Evolutionary conservation across 805 yeast genomes (phyloP), one percentile per base, ranked within the genome.

Genomic region (Teunomyces atbi): DNA sequence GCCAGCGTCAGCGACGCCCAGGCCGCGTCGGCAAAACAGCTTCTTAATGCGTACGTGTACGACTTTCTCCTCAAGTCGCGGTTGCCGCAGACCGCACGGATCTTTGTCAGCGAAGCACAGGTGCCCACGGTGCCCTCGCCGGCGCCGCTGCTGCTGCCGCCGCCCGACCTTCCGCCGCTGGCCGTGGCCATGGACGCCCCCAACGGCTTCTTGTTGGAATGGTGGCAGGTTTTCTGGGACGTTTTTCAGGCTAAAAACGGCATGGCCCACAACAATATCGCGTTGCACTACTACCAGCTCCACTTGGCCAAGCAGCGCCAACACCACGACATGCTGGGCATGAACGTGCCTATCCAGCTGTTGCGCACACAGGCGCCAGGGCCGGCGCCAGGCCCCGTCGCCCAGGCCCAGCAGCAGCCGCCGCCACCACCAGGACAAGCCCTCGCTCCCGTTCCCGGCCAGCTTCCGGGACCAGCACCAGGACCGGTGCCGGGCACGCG

Each of bases 151-250:
- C 48, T 62, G 62, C 55, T 71, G 48, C 35, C 46, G 26, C 15
- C 38, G 4, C 18, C 27, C 11, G 36, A 12, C 23, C 32, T 30
- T n/a, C 34, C 32, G n/a, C 28, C 27, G 45, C 39, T 42, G 32
- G 32, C 20, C 18, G 74, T 83, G 58, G 71, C 82, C 8, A 79
- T 86, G 77, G 94, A 89, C 59, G 85, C 95, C 2, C 94, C 95
- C 0, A 88, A 84, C 56, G 94, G 96, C 5, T 90, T 89, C 58
- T 68, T 90, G 19, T 84, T 81, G 58, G 97, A 91, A 63, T 90
- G 97, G 97, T 90, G 97, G 97, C 89, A 83, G 71, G 82, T 91
- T 13, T 91, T 90, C 62, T 91, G 97, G 97, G 97, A 90, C 61
- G 83, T 89, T 23, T 88, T 85, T 65, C 86, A 86, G 58, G 96